A percentile compares a stretch with the other conserved stretches of the same genome.
Evolutionary conservation across 768 basidiomycete species (phyloP).

Genomic region (Pulveroboletus frians): DNA sequence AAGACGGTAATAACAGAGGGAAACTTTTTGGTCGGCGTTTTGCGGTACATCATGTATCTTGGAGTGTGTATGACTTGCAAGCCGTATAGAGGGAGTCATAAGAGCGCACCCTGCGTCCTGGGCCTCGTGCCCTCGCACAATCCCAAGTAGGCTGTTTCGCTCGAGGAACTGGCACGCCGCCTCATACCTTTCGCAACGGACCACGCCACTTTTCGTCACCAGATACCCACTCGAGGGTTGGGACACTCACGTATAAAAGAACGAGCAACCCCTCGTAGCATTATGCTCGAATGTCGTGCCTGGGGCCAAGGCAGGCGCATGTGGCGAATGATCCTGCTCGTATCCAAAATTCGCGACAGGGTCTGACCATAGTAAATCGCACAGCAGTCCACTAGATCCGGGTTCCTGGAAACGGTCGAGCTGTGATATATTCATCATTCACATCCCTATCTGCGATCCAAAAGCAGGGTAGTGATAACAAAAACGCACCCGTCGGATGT

Average conservation of each 20-base stretch:
- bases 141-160: slow-evolving; percentile 80
- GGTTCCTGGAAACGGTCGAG: slow-evolving; percentile 93
- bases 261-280: slow-evolving; percentile 84
- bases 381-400: slow-evolving; percentile 84
- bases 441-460: neutral
- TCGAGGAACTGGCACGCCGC: slow-evolving; percentile 94
- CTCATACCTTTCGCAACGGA: slow-evolving; percentile 52
- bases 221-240: neutral
- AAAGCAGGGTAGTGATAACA: neutral
- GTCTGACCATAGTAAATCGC: slow-evolving; percentile 96
- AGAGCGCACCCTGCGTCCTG: slow-evolving; percentile 84
- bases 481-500: slow-evolving; percentile 57
- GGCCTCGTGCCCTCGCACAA: slow-evolving; percentile 96
- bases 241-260: slow-evolving; percentile 76
- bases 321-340: slow-evolving; percentile 53
- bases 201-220: slow-evolving; percentile 1
- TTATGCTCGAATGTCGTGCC: slow-evolving; percentile 75
- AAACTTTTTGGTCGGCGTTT: slow-evolving; percentile 92
- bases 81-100: neutral
- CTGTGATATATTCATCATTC: slow-evolving; percentile 36
- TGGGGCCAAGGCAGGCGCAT: slow-evolving; percentile 49
- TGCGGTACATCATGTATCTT: slow-evolving; percentile 93
- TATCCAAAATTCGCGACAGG: slow-evolving; percentile 86
- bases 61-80: neutral
- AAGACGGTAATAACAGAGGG: slow-evolving; percentile 98